Evolutionary conservation across 1,284 basidiomycete genomes (phyloP).

Genomic region (Pascua guehoae): DNA sequence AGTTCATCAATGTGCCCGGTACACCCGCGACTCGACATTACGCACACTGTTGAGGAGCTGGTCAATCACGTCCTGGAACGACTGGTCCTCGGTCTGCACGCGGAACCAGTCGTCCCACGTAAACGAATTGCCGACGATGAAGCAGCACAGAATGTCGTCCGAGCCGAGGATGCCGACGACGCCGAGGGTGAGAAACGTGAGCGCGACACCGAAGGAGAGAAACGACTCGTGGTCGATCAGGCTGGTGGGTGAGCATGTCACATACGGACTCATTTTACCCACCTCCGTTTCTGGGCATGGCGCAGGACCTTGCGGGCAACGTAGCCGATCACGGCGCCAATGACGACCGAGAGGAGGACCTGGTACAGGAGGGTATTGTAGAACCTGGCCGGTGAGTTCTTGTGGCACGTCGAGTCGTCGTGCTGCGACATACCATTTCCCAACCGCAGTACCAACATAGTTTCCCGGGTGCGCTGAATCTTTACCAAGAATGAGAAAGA

Average conservation of each 20-base stretch:
- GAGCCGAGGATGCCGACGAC: slow-evolving; percentile 79
- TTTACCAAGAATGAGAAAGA: slow-evolving; percentile 74
- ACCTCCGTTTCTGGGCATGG: slow-evolving; percentile 35
- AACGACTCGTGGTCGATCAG: slow-evolving; percentile 49
- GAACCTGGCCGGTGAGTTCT: slow-evolving; percentile 25
- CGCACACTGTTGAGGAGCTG: slow-evolving; percentile 51
- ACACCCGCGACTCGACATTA: background rate
- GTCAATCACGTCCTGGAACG: slow-evolving; percentile 58
- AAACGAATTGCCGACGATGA: slow-evolving; percentile 44
- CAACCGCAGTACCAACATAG: slow-evolving; percentile 60
- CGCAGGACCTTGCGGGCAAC: slow-evolving; percentile 38
- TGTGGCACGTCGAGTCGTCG: background rate
- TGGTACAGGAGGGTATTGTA: slow-evolving; percentile 48
- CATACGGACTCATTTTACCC: too few species aligned
- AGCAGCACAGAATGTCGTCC: slow-evolving; percentile 71
- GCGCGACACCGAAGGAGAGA: slow-evolving; percentile 44
- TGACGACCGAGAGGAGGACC: slow-evolving; percentile 66
- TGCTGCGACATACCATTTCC: slow-evolving; percentile 51
- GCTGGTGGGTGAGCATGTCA: slow-evolving; percentile 12
- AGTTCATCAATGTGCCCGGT: too few species aligned
- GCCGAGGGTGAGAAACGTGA: slow-evolving; percentile 67
- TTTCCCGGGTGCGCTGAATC: slow-evolving; percentile 42
- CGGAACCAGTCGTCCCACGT: slow-evolving; percentile 53
- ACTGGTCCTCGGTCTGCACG: slow-evolving; percentile 53
- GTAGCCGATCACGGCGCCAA: slow-evolving; percentile 76